Evolutionary conservation across 2,329 filamentous ascomycete species (phyloP).

Genomic region (Aspergillus aculeatinus): DNA sequence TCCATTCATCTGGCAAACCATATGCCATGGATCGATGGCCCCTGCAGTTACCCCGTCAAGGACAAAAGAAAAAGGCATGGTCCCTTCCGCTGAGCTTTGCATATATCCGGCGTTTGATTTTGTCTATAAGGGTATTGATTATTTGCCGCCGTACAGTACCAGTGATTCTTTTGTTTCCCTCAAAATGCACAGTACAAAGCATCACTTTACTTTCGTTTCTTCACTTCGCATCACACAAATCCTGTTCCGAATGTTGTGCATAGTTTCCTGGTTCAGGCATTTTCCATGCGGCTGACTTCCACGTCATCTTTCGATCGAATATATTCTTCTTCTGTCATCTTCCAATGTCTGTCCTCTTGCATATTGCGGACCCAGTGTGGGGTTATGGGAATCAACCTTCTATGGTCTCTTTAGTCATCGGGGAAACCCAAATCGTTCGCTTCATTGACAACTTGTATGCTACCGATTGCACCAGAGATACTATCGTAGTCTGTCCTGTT

Average conservation of each 20-base stretch:
- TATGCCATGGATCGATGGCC: neutral
- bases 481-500: too few species aligned
- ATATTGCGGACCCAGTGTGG: neutral
- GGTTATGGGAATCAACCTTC: neutral
- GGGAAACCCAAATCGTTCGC: neutral
- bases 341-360: neutral
- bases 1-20: neutral
- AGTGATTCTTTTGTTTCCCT: neutral
- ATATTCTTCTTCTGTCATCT: constrained; percentile 11
- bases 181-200: neutral
- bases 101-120: constrained; percentile 7
- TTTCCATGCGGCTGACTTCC: constrained; percentile 1
- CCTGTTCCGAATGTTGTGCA: constrained; percentile 11
- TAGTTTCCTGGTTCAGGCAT: constrained; percentile 8
- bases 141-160: constrained; percentile 3
- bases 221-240: neutral
- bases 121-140: constrained; percentile 4
- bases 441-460: too few species aligned
- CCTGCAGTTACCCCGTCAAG: neutral
- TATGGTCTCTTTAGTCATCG: neutral
- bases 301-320: constrained; percentile 10
- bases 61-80: neutral
- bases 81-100: constrained; percentile 1
- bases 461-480: too few species aligned
- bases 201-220: constrained; percentile 1